Percentiles rank a stretch among this genome's conserved stretches.
Conservation (phyloP, 805 yeast genomes). For the Priceomyces carsonii region DNA sequence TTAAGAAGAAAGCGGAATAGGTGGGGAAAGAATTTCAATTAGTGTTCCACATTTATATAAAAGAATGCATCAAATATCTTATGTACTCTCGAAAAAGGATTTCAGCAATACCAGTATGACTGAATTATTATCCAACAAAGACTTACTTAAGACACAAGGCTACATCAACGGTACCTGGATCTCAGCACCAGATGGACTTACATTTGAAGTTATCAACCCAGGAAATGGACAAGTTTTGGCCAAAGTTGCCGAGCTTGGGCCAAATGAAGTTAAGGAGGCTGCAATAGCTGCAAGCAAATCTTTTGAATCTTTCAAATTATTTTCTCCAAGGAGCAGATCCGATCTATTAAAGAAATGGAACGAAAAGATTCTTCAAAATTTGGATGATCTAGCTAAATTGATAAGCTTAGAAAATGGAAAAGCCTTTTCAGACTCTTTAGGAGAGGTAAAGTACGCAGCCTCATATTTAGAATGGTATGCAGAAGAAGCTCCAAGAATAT, state of each 20-base stretch:
- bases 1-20: no score
- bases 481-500: constrained; percentile 72
- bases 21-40: not conserved
- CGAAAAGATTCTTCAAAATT: constrained; percentile 54
- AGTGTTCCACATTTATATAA: not conserved
- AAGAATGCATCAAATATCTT: not conserved
- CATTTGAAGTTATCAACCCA: constrained; percentile 75
- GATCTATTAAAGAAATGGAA: constrained; percentile 53
- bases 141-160: constrained; percentile 58
- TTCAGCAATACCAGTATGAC: not conserved
- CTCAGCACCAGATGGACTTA: constrained; percentile 36
- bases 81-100: not conserved
- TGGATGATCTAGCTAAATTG: constrained; percentile 64
- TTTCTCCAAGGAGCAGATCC: constrained; percentile 59
- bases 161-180: constrained; percentile 78
- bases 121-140: constrained; percentile 9
- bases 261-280: constrained; percentile 51
- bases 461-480: constrained; percentile 89
- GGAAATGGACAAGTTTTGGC: constrained; percentile 54
- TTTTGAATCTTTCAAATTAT: constrained; percentile 50
- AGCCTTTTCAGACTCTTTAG: constrained; percentile 66
- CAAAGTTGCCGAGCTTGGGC: constrained; percentile 54
- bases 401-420: constrained; percentile 76
- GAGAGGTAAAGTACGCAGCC: constrained; percentile 68
- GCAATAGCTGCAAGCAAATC: constrained; percentile 55